Base-by-base conservation (phyloP, 164 flowering plant genomes). In the Vitis rupestris region DNA sequence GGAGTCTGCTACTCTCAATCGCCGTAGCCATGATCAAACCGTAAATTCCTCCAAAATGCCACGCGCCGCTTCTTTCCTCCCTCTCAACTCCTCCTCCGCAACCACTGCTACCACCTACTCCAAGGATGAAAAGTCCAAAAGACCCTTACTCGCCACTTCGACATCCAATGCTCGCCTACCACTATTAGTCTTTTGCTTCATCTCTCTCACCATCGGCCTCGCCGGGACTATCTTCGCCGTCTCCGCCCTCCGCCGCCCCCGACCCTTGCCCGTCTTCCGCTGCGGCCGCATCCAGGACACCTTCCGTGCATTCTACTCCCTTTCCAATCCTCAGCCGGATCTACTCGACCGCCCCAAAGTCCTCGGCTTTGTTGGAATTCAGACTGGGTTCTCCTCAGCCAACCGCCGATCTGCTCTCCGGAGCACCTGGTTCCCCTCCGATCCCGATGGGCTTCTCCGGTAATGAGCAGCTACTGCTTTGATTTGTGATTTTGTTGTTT, bases 361-460 rank as follows among this genome's bases (percentile, higher is more conserved):
- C 58, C 73, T 87, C 1, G 91, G 87, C 5, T 82, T 87, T 44
- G 89, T 87, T 8, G 91, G 91, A 1, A 72, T 86, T 27, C 89
- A 85, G 68, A 87, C 89, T 23, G 85, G 85, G 0, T 86, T 87
- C 72, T 73, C 70, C 0, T 80, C 89, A 1, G 75, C 9, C 14
- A 85, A 70, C 63, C 84, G 87, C 29, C 79, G 88, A 1, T 65
- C 59, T 4, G 73, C 89, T 5, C 67, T 88, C 23, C 69, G 92
- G 10, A 70, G 59, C 17, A 83, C 92, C 4, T 88, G 92, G 92
- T 79, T 88, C 37, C 87, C 89, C 61, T 83, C 89, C 17, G 83
- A 84, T 37, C 80, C 77, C 9, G 79, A 84, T 12, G 81, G 66
- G 8, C 85, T 87, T 58, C 68, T 78, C n/a, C 70, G 85, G 89